Conservation (phyloP, 371 early-diverging fungal genomes). For the Circinella umbellata region DNA sequence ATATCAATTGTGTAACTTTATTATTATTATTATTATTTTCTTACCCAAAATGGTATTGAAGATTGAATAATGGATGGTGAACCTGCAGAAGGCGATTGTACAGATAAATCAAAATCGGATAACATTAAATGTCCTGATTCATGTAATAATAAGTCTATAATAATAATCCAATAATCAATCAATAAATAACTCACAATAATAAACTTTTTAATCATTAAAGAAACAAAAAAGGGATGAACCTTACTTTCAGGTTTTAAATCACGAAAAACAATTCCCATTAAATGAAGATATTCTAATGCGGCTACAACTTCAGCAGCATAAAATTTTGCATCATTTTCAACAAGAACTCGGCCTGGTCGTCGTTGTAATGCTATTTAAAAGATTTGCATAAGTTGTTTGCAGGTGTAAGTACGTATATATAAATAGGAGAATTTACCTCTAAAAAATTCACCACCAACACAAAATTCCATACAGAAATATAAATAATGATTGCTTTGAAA, state of each 20-base stretch:
- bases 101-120: conserved; percentile 95
- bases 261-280: conserved; percentile 92
- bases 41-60: conserved; percentile 52
- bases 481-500: conserved; percentile 94
- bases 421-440: conserved; percentile 51
- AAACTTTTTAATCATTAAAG: no score
- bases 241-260: conserved; percentile 98
- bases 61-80: conserved; percentile 79
- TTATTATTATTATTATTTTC: no score
- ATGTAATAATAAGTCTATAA: conserved; percentile 86
- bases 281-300: conserved; percentile 93
- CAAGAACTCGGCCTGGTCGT: conserved; percentile 75
- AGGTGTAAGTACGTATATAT: neutral
- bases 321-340: conserved; percentile 88
- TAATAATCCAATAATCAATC: neutral
- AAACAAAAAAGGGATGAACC: conserved; percentile 18
- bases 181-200: no score
- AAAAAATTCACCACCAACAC: conserved; percentile 98
- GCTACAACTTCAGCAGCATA: conserved; percentile 96
- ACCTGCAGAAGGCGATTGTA: conserved; percentile 78
- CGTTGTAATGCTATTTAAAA: conserved; percentile 67
- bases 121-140: conserved; percentile 95
- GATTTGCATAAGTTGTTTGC: no score
- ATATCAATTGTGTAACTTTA: no score
- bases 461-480: conserved; percentile 98